These are phyloP conservation scores for Lomentospora prolificans DNA, from an alignment of 2,329 filamentous ascomycete species.

Conservation along the genomic window DNA sequence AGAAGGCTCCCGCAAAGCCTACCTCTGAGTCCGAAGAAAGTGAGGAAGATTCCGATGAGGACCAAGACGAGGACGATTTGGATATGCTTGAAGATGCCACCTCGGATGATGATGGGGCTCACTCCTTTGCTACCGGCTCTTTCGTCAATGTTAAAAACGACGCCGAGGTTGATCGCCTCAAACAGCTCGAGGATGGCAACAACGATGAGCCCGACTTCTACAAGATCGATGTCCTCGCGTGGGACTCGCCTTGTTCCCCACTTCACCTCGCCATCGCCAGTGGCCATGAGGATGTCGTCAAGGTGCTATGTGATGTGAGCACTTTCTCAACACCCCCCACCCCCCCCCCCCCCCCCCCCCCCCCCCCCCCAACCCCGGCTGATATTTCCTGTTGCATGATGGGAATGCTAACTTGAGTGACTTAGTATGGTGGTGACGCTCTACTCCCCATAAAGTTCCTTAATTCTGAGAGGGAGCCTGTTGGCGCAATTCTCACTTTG, in stretches of 20 bases:
- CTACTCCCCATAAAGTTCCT: slow-evolving; percentile 64
- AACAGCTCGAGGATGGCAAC: slow-evolving; percentile 39
- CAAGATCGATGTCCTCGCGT: slow-evolving; percentile 67
- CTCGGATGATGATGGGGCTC: slow-evolving; percentile 37
- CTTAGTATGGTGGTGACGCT: slow-evolving; percentile 65
- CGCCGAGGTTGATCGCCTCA: slow-evolving; percentile 30
- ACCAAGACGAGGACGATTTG: slow-evolving; percentile 33
- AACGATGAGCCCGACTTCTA: slow-evolving; percentile 68
- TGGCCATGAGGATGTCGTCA: slow-evolving; percentile 60
- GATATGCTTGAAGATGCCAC: slow-evolving; percentile 35
- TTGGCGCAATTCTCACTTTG: slow-evolving; percentile 57
- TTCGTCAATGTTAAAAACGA: slow-evolving; percentile 57
- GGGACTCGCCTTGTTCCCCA: slow-evolving; percentile 66
- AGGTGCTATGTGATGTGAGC: slow-evolving; percentile 52
- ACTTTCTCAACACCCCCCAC: no score
- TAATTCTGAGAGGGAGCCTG: slow-evolving; percentile 35
- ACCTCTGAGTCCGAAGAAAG: slow-evolving; percentile 9
- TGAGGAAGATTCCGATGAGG: slow-evolving; percentile 19
- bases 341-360: no score
- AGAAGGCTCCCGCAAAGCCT: slow-evolving; percentile 1
- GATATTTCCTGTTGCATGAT: slow-evolving; percentile 59
- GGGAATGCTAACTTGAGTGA: slow-evolving; percentile 21
- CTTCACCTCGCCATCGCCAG: slow-evolving; percentile 70
- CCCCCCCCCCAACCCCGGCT: no score
- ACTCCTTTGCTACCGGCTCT: slow-evolving; percentile 55